Percentiles rank a stretch among this genome's conserved stretches.
Conservation (phyloP, 306 rosid genomes). For the Sesbania bispinosa region DNA sequence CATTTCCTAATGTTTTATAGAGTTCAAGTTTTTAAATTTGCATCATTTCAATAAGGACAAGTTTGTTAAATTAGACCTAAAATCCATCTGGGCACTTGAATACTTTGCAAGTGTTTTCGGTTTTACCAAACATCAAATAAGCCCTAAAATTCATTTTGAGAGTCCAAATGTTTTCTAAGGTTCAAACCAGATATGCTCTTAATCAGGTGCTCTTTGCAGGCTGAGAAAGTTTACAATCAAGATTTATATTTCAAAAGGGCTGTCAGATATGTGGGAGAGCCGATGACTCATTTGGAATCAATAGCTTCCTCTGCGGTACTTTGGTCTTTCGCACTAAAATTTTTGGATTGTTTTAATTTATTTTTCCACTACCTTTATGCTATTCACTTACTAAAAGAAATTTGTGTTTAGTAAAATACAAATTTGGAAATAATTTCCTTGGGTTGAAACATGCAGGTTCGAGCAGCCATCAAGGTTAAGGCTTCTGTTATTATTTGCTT, state of each 20-base stretch:
- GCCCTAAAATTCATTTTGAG: neutral
- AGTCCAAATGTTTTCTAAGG: neutral
- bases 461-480: constrained; percentile 95
- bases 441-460: constrained; percentile 53
- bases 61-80: too few relatives aligned
- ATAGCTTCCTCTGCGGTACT: constrained; percentile 94
- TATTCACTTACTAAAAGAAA: constrained; percentile 4
- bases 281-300: constrained; percentile 93
- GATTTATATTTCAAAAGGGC: constrained; percentile 84
- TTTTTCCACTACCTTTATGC: neutral
- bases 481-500: constrained; percentile 92
- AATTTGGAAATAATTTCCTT: constrained; percentile 23
- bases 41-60: neutral
- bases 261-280: constrained; percentile 84
- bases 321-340: constrained; percentile 26
- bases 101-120: neutral
- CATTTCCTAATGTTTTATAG: too few relatives aligned
- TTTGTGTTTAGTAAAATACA: neutral
- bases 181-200: neutral
- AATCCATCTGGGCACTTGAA: neutral
- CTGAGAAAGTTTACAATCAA: constrained; percentile 93
- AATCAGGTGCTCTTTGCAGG: constrained; percentile 44
- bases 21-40: too few relatives aligned
- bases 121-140: neutral
- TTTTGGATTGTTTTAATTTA: neutral